Percentiles rank a stretch among this genome's conserved stretches.
Conservation (phyloP, 345 rosid genomes). For the Dovyalis caffra region DNA sequence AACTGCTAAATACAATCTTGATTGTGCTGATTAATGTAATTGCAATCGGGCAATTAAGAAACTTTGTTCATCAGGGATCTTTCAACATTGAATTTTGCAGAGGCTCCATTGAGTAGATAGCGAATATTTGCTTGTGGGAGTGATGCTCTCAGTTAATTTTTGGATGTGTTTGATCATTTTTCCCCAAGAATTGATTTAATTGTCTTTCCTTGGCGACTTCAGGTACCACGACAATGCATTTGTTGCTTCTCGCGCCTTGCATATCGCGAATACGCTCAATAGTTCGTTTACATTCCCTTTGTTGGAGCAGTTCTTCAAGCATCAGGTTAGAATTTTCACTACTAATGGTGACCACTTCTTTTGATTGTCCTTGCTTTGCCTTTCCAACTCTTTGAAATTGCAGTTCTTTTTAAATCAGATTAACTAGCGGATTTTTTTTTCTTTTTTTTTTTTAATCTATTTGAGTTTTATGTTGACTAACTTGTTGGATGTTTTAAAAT, state of each 20-base stretch:
- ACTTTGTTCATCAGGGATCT: no score
- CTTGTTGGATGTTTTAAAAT: not conserved
- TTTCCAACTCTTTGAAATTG: not conserved
- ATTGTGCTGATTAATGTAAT: no score
- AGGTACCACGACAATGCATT: conserved; percentile 91
- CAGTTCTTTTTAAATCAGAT: not conserved
- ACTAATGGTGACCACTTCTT: not conserved
- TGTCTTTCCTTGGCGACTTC: conserved; percentile 18
- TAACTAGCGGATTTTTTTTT: not conserved
- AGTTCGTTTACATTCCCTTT: conserved; percentile 58
- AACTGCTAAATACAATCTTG: no score
- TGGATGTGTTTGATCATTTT: not conserved
- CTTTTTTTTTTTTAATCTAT: not conserved
- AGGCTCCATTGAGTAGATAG: not conserved
- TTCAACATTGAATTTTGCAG: no score
- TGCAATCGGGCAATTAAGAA: no score
- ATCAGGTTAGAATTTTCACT: conserved; percentile 55
- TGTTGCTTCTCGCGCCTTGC: conserved; percentile 72
- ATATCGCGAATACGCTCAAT: conserved; percentile 54
- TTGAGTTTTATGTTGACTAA: not conserved
- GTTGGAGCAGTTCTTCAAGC: conserved; percentile 60
- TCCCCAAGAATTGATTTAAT: not conserved
- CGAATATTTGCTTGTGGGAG: not conserved
- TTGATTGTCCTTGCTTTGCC: not conserved
- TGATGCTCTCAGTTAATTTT: not conserved